These are phyloP conservation scores for Lentinula sp. DNA, from an alignment of 768 basidiomycete genomes.

Conservation along the genomic window DNA sequence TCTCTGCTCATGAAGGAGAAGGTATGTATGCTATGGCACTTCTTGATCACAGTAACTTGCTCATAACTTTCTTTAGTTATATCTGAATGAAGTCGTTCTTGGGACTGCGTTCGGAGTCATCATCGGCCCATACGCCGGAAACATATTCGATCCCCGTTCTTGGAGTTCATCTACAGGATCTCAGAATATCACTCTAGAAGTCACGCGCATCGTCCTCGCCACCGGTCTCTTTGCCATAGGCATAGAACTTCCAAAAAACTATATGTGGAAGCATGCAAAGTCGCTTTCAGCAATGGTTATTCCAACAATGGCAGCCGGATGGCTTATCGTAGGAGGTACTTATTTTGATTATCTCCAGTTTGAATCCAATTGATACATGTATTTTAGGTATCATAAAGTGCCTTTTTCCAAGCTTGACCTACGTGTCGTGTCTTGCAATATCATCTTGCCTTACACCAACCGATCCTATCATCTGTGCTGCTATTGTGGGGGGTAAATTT, in stretches of 20 bases:
- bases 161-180: conserved; percentile 52
- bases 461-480: conserved; percentile 89
- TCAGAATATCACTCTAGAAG: conserved; percentile 68
- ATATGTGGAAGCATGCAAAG: conserved; percentile 75
- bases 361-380: not conserved
- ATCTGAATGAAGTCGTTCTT: conserved; percentile 90
- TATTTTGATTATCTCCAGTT: not conserved
- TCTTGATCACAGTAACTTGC: not conserved
- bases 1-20: conserved; percentile 81
- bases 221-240: conserved; percentile 93
- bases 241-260: conserved; percentile 83
- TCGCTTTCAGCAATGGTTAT: conserved; percentile 66
- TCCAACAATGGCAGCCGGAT: conserved; percentile 81
- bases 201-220: conserved; percentile 85
- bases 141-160: conserved; percentile 68
- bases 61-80: conserved; percentile 41
- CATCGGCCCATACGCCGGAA: conserved; percentile 68
- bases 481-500: conserved; percentile 75
- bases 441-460: conserved; percentile 91
- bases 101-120: conserved; percentile 62
- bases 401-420: conserved; percentile 67
- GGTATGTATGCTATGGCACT: conserved; percentile 27
- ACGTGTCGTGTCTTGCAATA: conserved; percentile 75
- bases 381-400: conserved; percentile 55
- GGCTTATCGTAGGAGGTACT: conserved; percentile 71